These are phyloP conservation scores for Batkoa obscura DNA, from an alignment of 371 early-diverging fungal genomes.

Conservation along the genomic window DNA sequence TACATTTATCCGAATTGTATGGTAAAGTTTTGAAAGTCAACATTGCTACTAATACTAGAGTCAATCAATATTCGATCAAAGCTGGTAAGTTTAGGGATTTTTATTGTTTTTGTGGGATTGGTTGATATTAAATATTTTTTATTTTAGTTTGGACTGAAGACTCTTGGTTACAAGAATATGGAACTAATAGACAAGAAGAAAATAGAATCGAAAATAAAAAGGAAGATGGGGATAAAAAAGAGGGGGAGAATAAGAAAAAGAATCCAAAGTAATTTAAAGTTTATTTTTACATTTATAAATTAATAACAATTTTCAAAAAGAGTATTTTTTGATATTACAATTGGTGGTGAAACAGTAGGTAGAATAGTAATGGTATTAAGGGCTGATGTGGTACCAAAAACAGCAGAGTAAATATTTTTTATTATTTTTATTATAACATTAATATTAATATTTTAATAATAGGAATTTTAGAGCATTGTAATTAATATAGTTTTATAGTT, in stretches of 20 bases:
- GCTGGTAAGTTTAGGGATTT: constrained; percentile 21
- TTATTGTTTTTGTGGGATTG: no score
- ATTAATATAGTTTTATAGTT: not conserved
- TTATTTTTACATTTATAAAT: not conserved
- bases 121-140: not conserved
- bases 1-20: constrained; percentile 73
- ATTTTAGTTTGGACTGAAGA: constrained; percentile 12
- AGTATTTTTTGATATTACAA: constrained; percentile 56
- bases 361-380: constrained; percentile 75
- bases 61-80: constrained; percentile 32
- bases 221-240: not conserved
- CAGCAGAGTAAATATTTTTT: constrained; percentile 42
- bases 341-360: constrained; percentile 52
- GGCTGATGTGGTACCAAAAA: constrained; percentile 80
- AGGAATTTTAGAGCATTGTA: constrained; percentile 71
- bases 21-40: constrained; percentile 80
- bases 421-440: not conserved
- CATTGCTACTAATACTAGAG: constrained; percentile 49
- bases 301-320: not conserved
- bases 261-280: constrained; percentile 5
- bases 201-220: not conserved
- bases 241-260: not conserved
- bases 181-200: not conserved
- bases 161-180: constrained; percentile 10
- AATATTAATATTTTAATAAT: not conserved